Conservation (phyloP, 2,329 filamentous ascomycete species). For the Alternaria burnsii region DNA sequence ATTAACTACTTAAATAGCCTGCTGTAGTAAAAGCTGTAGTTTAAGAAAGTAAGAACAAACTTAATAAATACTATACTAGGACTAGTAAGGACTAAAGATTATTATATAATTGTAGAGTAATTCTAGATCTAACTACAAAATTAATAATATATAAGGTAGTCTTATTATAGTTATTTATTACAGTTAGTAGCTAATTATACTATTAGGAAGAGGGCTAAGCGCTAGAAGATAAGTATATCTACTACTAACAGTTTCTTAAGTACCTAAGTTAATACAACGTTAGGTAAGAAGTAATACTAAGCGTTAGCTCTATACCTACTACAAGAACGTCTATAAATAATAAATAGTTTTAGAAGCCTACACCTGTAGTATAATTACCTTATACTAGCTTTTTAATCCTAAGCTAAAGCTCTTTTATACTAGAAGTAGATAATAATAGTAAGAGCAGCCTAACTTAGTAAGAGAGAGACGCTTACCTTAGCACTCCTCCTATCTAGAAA, state of each 20-base stretch:
- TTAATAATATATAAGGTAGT: constrained; percentile 8
- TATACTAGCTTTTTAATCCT: too few relatives aligned
- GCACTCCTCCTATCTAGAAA: not conserved
- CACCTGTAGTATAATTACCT: not conserved
- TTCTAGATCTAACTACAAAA: constrained; percentile 8
- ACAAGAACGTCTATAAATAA: not conserved
- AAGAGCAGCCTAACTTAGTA: not conserved
- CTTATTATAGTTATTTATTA: constrained; percentile 16
- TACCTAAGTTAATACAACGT: constrained; percentile 9
- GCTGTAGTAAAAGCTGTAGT: not conserved
- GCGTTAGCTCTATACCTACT: too few relatives aligned
- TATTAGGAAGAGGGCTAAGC: not conserved
- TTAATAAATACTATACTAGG: not conserved
- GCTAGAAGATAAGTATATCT: not conserved
- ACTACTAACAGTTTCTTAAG: constrained; percentile 3
- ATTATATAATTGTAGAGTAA: not conserved
- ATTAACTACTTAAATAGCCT: not conserved
- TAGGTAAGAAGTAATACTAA: too few relatives aligned
- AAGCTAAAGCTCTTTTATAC: not conserved
- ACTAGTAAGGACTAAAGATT: not conserved
- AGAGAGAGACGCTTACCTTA: not conserved
- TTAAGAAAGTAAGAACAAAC: not conserved
- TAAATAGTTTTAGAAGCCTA: not conserved
- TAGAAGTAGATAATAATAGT: not conserved
- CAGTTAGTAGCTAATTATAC: not conserved